A percentile compares a stretch with the other conserved stretches of the same genome.
phyloP scores from a whole-genome alignment of 1,284 basidiomycete genomes.

The Tilletia horrida region DNA sequence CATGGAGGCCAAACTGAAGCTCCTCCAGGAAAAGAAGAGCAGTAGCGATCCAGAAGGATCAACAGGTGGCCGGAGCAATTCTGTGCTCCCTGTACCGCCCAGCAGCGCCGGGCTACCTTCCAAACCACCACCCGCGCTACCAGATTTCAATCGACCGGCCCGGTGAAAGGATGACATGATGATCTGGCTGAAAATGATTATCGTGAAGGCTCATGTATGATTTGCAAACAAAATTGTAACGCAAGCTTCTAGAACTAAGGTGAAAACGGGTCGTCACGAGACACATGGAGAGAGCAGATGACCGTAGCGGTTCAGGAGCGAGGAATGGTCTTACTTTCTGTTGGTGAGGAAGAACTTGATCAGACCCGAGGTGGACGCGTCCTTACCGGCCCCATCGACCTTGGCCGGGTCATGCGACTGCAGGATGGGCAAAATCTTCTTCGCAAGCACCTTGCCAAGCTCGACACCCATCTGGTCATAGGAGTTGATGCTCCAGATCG shows the following conservation, averaged over 20 bases:
- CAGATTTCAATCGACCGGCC: too few species aligned
- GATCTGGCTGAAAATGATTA: too few species aligned
- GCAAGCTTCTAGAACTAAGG: too few species aligned
- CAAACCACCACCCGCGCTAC: neutral
- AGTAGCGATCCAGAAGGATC: neutral
- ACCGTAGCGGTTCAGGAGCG: too few species aligned
- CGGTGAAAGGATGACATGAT: too few species aligned
- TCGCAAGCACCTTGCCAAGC: slow-evolving; percentile 89
- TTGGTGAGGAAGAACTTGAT: slow-evolving; percentile 47
- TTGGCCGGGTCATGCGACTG: slow-evolving; percentile 66
- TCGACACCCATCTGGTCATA: slow-evolving; percentile 79
- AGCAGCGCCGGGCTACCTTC: slow-evolving; percentile 4
- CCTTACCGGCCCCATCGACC: slow-evolving; percentile 70
- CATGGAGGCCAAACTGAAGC: slow-evolving; percentile 87
- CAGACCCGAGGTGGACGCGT: slow-evolving; percentile 64
- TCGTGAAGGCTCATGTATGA: too few species aligned
- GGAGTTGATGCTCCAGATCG: slow-evolving; percentile 97
- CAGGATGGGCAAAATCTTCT: slow-evolving; percentile 87
- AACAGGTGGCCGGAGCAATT: neutral
- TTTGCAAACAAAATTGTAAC: too few species aligned
- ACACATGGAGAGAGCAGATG: too few species aligned
- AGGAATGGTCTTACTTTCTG: slow-evolving; percentile 9
- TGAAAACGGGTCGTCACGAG: too few species aligned
- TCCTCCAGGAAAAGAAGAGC: slow-evolving; percentile 59
- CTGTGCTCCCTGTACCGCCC: neutral